Conservation (phyloP, 352 stramenopile genomes). For the Phytophthora colocasiae region DNA sequence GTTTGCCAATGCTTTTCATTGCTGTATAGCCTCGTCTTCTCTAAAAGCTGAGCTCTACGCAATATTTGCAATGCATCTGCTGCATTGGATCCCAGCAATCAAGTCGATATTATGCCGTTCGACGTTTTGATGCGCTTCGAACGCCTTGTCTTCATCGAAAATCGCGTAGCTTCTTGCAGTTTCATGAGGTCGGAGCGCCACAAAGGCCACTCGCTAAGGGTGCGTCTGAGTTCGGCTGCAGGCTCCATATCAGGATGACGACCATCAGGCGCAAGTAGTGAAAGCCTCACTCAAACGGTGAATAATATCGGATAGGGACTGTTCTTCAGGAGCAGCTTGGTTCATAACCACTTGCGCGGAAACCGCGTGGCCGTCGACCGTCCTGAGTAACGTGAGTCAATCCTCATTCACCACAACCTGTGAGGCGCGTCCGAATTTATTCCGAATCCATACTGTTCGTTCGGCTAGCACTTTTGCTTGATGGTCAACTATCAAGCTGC, state of each 20-base stretch:
- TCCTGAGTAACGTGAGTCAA: slow-evolving; percentile 21
- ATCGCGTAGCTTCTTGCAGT: not conserved
- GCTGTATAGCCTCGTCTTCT: not conserved
- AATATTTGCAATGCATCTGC: not conserved
- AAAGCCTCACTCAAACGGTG: slow-evolving; percentile 1
- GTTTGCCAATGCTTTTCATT: not conserved
- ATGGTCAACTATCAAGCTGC: not conserved
- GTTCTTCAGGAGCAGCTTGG: slow-evolving; percentile 23
- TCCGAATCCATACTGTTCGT: slow-evolving; percentile 30
- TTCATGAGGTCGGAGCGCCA: slow-evolving; percentile 4
- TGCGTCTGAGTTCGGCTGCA: slow-evolving; percentile 13
- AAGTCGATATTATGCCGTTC: not conserved
- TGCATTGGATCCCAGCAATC: not conserved
- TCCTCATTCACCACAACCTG: slow-evolving; percentile 31
- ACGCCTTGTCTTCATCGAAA: slow-evolving; percentile 4
- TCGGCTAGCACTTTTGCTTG: too few species aligned
- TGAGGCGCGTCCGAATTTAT: slow-evolving; percentile 22
- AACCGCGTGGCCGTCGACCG: slow-evolving; percentile 14
- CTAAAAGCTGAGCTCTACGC: not conserved
- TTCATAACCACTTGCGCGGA: slow-evolving; percentile 17
- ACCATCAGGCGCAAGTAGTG: slow-evolving; percentile 3
- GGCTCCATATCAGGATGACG: slow-evolving; percentile 32
- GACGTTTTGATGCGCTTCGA: not conserved
- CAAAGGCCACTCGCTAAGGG: slow-evolving; percentile 2
- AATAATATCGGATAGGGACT: not conserved